These are phyloP conservation scores for Trichocladium antarcticum DNA, from an alignment of 495 filamentous ascomycete species.

Conservation along the genomic window DNA sequence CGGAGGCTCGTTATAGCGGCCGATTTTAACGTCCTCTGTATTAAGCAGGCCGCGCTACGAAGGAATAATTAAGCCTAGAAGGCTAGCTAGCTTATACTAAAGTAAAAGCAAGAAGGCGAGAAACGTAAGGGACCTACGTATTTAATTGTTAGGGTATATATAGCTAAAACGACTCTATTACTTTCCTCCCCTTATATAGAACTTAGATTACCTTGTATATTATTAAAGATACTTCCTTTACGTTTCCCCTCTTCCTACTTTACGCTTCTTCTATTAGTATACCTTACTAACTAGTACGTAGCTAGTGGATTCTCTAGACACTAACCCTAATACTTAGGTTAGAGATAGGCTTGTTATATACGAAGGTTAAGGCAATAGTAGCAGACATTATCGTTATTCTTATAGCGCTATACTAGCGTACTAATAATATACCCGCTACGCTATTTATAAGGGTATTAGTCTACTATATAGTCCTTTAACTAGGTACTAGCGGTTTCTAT, in stretches of 20 bases:
- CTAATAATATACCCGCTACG: conserved; percentile 4
- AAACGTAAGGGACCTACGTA: conserved; percentile 2
- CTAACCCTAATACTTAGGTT: not conserved
- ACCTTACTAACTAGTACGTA: conserved; percentile 1
- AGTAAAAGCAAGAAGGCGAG: conserved; percentile 4
- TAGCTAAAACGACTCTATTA: not conserved
- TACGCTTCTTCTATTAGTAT: not conserved
- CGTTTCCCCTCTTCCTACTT: not conserved
- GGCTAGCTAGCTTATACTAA: not conserved
- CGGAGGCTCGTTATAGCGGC: conserved; percentile 4
- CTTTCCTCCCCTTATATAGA: not conserved
- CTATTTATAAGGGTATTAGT: conserved; percentile 1
- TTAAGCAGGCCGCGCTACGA: not conserved
- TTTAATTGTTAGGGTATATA: conserved; percentile 2
- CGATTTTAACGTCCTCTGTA: conserved; percentile 5
- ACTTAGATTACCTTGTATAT: conserved; percentile 1
- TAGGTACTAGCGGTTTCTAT: conserved; percentile 2
- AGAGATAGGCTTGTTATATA: not conserved
- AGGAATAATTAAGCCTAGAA: not conserved
- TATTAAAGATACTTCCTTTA: conserved; percentile 1
- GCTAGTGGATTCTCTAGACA: conserved; percentile 3
- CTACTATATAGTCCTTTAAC: not conserved
- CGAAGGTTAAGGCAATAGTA: conserved; percentile 1
- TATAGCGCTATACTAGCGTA: conserved; percentile 1
- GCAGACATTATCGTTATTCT: conserved; percentile 6